Evolutionary conservation across 1,139 yeast species (phyloP).

Genomic region (Saccharomyces pastorianus): DNA sequence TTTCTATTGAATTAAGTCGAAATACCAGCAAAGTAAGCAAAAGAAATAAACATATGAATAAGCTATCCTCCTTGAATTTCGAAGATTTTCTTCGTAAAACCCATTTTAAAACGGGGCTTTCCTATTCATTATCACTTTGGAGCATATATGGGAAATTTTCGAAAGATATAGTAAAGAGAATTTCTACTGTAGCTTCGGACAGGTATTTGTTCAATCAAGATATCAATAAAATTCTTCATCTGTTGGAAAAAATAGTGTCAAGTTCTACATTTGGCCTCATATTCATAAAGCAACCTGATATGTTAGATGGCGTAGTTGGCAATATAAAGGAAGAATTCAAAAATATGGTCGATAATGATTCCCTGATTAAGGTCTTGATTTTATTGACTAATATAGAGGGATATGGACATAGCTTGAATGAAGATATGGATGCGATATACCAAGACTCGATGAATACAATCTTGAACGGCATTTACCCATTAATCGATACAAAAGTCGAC

Average conservation of each 20-base stretch:
- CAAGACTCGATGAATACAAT: slow-evolving; percentile 4
- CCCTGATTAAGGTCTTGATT: slow-evolving; percentile 16
- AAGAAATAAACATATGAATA: slow-evolving; percentile 6
- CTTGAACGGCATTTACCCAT: not conserved
- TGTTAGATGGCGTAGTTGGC: not conserved
- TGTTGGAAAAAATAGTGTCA: not conserved
- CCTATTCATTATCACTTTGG: slow-evolving; percentile 16
- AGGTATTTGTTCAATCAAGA: slow-evolving; percentile 2
- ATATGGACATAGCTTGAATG: not conserved
- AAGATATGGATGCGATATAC: not conserved
- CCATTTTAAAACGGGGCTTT: slow-evolving; percentile 7
- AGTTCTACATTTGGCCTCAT: not conserved
- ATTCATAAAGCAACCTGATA: not conserved
- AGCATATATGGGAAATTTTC: not conserved
- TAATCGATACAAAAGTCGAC: slow-evolving; percentile 6
- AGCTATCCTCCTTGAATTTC: slow-evolving; percentile 15
- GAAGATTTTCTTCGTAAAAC: slow-evolving; percentile 15
- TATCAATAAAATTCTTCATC: not conserved
- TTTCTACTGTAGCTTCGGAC: not conserved
- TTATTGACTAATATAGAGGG: slow-evolving; percentile 13
- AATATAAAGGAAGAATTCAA: not conserved
- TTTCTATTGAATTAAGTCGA: slow-evolving; percentile 6
- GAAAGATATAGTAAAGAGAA: not conserved
- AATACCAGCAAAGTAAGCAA: slow-evolving; percentile 4
- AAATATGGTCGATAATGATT: slow-evolving; percentile 3